These are phyloP conservation scores for Allantophomopsis lycopodina DNA, from an alignment of 2,329 filamentous ascomycete genomes.

Conservation along the genomic window DNA sequence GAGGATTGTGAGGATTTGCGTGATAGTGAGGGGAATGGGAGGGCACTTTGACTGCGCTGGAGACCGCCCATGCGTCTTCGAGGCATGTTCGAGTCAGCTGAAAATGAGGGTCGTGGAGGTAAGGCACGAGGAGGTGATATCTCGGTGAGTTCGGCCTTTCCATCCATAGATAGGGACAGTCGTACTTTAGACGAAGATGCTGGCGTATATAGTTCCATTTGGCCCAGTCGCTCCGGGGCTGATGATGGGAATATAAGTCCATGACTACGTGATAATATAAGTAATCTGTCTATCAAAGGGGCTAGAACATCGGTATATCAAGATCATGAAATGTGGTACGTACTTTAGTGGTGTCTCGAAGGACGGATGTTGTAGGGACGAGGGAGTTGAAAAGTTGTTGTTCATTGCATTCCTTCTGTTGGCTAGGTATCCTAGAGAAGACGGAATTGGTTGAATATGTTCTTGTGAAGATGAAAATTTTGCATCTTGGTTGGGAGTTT, in stretches of 20 bases:
- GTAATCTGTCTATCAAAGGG: conserved; percentile 5
- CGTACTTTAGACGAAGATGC: conserved; percentile 34
- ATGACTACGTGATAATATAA: conserved; percentile 7
- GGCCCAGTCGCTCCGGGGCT: conserved; percentile 14
- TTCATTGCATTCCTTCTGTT: conserved; percentile 39
- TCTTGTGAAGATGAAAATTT: too few relatives aligned
- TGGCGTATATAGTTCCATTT: conserved; percentile 5
- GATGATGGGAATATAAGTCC: conserved; percentile 12
- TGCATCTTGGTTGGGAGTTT: too few relatives aligned
- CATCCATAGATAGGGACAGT: conserved; percentile 74
- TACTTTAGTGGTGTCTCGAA: conserved; percentile 29
- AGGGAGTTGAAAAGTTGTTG: conserved; percentile 35
- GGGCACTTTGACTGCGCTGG: conserved; percentile 58
- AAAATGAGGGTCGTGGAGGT: conserved; percentile 30
- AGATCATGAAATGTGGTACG: conserved; percentile 6
- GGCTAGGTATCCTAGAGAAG: conserved; percentile 21
- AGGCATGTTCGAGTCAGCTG: conserved; percentile 26
- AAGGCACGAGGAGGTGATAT: conserved; percentile 49
- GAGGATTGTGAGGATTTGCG: conserved; percentile 27
- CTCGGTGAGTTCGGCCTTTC: conserved; percentile 72
- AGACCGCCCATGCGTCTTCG: conserved; percentile 34
- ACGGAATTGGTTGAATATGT: conserved; percentile 11
- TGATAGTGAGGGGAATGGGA: conserved; percentile 42
- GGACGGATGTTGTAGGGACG: conserved; percentile 18
- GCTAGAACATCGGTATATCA: not conserved